A percentile compares a stretch with the other conserved stretches of the same genome.
These are phyloP conservation scores for Malassezia sympodialis DNA, from an alignment of 1,284 basidiomycete species.

Conservation along the genomic window DNA sequence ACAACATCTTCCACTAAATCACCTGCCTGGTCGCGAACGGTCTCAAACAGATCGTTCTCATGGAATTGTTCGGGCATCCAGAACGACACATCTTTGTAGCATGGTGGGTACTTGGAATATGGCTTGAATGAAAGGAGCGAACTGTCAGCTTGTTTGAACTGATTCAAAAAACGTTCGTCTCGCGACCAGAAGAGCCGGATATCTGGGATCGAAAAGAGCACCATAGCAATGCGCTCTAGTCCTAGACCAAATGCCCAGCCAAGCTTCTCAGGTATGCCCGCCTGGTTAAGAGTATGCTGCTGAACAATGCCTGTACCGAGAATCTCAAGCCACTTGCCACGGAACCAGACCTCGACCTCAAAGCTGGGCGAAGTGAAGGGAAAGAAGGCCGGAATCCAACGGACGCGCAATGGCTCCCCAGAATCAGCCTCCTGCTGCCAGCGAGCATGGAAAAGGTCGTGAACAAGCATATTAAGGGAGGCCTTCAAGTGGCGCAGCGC, in stretches of 20 bases:
- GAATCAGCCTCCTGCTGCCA: conserved; percentile 49
- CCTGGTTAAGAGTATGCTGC: conserved; percentile 74
- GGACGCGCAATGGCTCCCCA: conserved; percentile 62
- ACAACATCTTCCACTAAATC: conserved; percentile 85
- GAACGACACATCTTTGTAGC: conserved; percentile 55
- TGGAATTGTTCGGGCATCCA: conserved; percentile 56
- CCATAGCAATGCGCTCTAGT: conserved; percentile 94
- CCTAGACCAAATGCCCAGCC: conserved; percentile 99
- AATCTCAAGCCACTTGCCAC: conserved; percentile 94
- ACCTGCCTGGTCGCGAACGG: conserved; percentile 80
- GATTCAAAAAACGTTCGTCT: conserved; percentile 75
- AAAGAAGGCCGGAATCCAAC: conserved; percentile 97
- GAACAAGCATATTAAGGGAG: conserved; percentile 76
- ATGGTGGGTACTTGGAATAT: conserved; percentile 43
- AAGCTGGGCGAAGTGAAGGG: conserved; percentile 95
- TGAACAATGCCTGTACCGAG: conserved; percentile 85
- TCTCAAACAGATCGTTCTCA: conserved; percentile 93
- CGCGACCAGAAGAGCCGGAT: conserved; percentile 98
- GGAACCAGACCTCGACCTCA: conserved; percentile 94
- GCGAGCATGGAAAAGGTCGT: conserved; percentile 61
- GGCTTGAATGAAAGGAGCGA: conserved; percentile 43
- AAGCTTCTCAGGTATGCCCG: conserved; percentile 58
- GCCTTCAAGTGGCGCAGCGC: conserved; percentile 79
- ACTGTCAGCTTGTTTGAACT: conserved; percentile 55
- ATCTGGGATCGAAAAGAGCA: conserved; percentile 90